phyloP scores from a whole-genome alignment of 495 filamentous ascomycete genomes.

The Annulohypoxylon bovei region DNA sequence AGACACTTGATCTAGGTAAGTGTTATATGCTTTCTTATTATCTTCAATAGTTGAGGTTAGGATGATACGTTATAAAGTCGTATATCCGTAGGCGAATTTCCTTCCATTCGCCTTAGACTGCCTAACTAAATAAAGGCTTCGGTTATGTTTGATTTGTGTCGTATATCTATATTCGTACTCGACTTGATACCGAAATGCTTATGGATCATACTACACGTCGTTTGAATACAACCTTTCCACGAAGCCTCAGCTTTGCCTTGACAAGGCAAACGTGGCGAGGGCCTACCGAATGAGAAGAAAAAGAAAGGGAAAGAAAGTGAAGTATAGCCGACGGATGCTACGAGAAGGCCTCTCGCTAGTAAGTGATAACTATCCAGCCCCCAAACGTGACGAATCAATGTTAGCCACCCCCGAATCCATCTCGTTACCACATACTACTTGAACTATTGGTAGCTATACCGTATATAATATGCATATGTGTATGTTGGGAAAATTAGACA shows the following conservation, averaged over 20 bases:
- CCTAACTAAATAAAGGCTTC: too few relatives aligned
- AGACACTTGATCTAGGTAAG: too few relatives aligned
- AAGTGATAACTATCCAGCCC: neutral
- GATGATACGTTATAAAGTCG: neutral
- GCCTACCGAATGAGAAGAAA: neutral
- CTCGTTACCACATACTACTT: neutral
- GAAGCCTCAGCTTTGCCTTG: constrained; percentile 4
- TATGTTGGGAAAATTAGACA: neutral
- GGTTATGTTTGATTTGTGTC: neutral
- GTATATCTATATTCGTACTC: neutral
- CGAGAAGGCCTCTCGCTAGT: neutral
- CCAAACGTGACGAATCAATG: constrained; percentile 2
- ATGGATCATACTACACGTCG: neutral
- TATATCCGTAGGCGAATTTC: neutral
- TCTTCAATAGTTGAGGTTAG: neutral
- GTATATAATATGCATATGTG: neutral
- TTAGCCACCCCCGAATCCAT: neutral
- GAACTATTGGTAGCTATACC: neutral
- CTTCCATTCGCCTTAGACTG: neutral
- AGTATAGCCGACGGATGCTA: neutral
- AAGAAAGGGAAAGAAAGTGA: neutral
- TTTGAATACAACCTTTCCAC: neutral
- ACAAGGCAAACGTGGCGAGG: constrained; percentile 19
- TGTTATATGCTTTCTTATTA: too few relatives aligned
- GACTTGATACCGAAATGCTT: neutral